phyloP scores from a whole-genome alignment of 164 flowering plant species.

The Dillenia suffruticosa region DNA sequence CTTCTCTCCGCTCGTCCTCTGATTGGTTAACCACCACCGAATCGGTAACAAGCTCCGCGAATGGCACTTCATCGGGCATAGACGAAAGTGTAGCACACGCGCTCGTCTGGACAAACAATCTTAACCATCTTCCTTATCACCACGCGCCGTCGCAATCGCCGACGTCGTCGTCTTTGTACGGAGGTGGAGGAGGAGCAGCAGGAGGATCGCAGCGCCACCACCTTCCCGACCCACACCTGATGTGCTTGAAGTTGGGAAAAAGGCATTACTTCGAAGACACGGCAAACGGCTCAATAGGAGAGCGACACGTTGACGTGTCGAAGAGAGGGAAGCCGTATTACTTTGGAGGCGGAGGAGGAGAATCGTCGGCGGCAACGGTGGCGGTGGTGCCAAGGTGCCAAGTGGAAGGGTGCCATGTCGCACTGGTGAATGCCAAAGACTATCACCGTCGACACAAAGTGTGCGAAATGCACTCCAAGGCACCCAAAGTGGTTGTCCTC shows the following conservation, averaged over 20 bases:
- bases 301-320: constrained; percentile 18
- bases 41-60: no score
- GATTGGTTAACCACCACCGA: no score
- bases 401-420: constrained; percentile 66
- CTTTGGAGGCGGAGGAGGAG: constrained; percentile 5
- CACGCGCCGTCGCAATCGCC: neutral
- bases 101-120: constrained; percentile 6
- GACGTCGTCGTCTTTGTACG: constrained; percentile 13
- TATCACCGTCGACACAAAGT: constrained; percentile 79
- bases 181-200: constrained; percentile 6
- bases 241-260: constrained; percentile 66
- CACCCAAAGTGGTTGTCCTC: constrained; percentile 53
- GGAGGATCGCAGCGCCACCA: constrained; percentile 10
- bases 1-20: neutral
- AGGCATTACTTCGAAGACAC: constrained; percentile 54
- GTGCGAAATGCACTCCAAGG: constrained; percentile 75
- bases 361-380: constrained; percentile 9
- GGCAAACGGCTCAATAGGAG: constrained; percentile 4
- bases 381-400: constrained; percentile 54
- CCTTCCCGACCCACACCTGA: constrained; percentile 48
- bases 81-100: constrained; percentile 6
- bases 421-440: constrained; percentile 49
- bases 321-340: constrained; percentile 39
- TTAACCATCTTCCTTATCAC: constrained; percentile 1
- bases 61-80: no score